Percentiles rank a stretch among this genome's conserved stretches.
Evolutionary conservation across 108 stramenopile genomes (phyloP).

Genomic region (Fragilariopsis cylindrus): DNA sequence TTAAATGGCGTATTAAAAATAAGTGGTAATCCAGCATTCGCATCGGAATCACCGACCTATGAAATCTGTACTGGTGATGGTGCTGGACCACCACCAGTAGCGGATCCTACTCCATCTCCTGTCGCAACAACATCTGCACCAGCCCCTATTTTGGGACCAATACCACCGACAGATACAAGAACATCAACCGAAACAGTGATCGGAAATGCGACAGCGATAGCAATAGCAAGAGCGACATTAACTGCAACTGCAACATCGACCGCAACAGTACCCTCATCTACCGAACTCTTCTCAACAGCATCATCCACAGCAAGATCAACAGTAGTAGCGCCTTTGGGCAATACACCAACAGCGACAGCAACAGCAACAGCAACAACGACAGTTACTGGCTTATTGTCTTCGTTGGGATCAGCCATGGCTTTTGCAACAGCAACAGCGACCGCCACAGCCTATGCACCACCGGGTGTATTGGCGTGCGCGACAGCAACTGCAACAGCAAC

Average conservation of each 20-base stretch:
- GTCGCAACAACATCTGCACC: too few species aligned
- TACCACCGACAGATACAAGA: too few species aligned
- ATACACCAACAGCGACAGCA: neutral
- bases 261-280: neutral
- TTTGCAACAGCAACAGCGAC: neutral
- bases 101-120: neutral
- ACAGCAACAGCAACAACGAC: too few species aligned
- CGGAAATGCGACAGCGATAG: too few species aligned
- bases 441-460: too few species aligned
- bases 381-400: too few species aligned
- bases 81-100: conserved; percentile 2
- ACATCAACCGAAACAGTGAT: too few species aligned
- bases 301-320: conserved; percentile 7
- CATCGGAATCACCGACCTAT: neutral
- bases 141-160: too few species aligned
- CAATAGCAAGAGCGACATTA: too few species aligned
- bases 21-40: neutral
- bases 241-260: too few species aligned
- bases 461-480: too few species aligned
- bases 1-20: neutral
- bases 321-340: neutral
- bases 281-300: conserved; percentile 6
- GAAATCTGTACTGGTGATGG: neutral
- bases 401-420: neutral
- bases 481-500: too few species aligned